Conservation (phyloP, 2,329 filamentous ascomycete species). For the Diaporthe nobilis region DNA sequence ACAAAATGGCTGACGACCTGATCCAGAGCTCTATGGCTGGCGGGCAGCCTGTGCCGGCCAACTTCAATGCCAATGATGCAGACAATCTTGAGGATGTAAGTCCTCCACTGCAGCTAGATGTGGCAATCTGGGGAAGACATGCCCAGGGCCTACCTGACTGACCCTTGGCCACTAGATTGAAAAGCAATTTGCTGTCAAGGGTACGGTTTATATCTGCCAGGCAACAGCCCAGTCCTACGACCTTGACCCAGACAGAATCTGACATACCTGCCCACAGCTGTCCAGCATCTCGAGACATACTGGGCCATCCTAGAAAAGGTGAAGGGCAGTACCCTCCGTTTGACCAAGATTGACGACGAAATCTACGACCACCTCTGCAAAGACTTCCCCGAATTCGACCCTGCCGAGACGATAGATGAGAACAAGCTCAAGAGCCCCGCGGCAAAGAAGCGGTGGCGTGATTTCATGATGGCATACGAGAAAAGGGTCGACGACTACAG, state of each 20-base stretch:
- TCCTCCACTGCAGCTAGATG: slow-evolving; percentile 34
- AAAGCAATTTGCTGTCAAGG: slow-evolving; percentile 99
- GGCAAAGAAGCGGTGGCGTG: slow-evolving; percentile 95
- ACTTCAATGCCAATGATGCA: slow-evolving; percentile 72
- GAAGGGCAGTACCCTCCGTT: slow-evolving; percentile 86
- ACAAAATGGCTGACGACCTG: slow-evolving; percentile 37
- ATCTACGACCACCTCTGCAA: slow-evolving; percentile 90
- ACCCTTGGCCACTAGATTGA: slow-evolving; percentile 77
- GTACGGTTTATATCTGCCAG: slow-evolving; percentile 56
- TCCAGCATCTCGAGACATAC: slow-evolving; percentile 97
- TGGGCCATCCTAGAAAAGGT: slow-evolving; percentile 95
- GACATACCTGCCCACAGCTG: slow-evolving; percentile 62
- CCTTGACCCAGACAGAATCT: not conserved
- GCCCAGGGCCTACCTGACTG: slow-evolving; percentile 7
- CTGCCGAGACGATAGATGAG: slow-evolving; percentile 84
- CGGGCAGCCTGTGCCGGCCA: slow-evolving; percentile 59
- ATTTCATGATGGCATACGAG: slow-evolving; percentile 94
- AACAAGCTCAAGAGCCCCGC: slow-evolving; percentile 97
- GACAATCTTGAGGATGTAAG: slow-evolving; percentile 70
- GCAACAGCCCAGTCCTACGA: not conserved
- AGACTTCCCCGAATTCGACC: slow-evolving; percentile 94
- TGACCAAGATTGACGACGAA: slow-evolving; percentile 95
- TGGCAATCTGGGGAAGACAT: slow-evolving; percentile 1
- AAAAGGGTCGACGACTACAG: slow-evolving; percentile 98
- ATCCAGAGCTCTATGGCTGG: slow-evolving; percentile 44